These are phyloP conservation scores for Ensete glaucum DNA, from an alignment of 176 grass and related monocot genomes.

Conservation along the genomic window DNA sequence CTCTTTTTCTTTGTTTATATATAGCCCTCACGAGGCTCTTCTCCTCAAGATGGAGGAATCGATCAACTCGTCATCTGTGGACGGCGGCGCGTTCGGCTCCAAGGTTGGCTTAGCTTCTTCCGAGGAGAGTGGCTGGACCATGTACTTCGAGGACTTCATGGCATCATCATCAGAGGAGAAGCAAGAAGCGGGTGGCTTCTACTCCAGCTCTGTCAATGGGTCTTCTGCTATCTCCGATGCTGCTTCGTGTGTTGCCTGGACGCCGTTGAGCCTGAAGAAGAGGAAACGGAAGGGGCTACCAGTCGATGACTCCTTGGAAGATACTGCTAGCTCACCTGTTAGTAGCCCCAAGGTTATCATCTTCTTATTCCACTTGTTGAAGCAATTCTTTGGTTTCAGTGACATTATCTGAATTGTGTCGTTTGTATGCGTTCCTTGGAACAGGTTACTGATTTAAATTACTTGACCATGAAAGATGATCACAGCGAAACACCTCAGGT, in stretches of 20 bases:
- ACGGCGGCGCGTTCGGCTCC: neutral
- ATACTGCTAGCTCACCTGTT: neutral
- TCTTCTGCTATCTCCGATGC: neutral
- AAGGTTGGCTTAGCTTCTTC: neutral
- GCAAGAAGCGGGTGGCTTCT: neutral
- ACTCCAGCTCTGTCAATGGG: neutral
- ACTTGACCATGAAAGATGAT: neutral
- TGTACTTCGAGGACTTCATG: slow-evolving; percentile 18
- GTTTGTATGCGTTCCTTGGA: neutral
- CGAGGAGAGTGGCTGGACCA: slow-evolving; percentile 15
- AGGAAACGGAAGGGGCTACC: neutral
- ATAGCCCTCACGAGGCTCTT: neutral
- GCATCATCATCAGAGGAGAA: neutral
- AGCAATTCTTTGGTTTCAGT: neutral
- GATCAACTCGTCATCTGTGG: neutral
- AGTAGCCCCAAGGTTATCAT: neutral
- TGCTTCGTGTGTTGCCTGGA: neutral
- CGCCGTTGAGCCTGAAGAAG: neutral
- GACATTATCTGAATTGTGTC: neutral
- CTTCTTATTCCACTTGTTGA: neutral
- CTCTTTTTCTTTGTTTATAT: neutral
- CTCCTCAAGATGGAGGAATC: slow-evolving; percentile 9
- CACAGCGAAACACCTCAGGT: neutral
- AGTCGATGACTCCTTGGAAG: neutral
- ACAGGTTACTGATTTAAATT: neutral